phyloP scores from a whole-genome alignment of 2,329 filamentous ascomycete genomes.

The Leptographium lundbergii region DNA sequence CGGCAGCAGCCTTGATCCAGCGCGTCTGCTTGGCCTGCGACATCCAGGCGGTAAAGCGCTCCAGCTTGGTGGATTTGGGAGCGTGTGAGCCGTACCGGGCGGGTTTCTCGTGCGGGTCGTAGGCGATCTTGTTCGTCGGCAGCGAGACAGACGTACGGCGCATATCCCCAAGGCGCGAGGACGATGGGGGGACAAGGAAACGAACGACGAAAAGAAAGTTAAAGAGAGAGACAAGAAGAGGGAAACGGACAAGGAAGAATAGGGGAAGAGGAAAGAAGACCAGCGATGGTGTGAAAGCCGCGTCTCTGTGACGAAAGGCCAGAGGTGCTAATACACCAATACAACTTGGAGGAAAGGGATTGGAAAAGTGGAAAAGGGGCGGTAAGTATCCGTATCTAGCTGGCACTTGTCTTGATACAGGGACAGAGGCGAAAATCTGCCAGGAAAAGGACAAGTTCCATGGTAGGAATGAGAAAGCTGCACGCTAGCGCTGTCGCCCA shows the following conservation, averaged over 20 bases:
- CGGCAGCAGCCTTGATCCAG: constrained; percentile 52
- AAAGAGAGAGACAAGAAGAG: neutral
- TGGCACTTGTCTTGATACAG: neutral
- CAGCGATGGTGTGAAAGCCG: neutral
- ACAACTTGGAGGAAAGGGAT: too few species aligned
- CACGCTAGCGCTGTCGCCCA: neutral
- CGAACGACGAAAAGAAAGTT: neutral
- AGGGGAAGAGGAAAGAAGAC: neutral
- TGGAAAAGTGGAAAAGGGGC: neutral
- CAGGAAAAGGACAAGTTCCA: neutral
- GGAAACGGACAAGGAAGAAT: neutral
- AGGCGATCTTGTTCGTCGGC: constrained; percentile 45
- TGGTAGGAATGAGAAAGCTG: neutral
- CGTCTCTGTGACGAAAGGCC: neutral
- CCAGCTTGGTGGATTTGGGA: constrained; percentile 33
- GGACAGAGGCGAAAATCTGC: neutral
- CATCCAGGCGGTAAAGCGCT: constrained; percentile 44
- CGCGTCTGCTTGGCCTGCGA: constrained; percentile 52
- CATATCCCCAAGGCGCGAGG: constrained; percentile 27
- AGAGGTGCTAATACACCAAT: too few species aligned
- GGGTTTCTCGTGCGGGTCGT: constrained; percentile 54
- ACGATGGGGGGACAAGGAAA: neutral
- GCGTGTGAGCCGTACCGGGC: constrained; percentile 42
- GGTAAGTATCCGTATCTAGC: neutral
- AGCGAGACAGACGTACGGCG: constrained; percentile 53